phyloP scores from a whole-genome alignment of 192 early-diverging fungal genomes.

The Spizellomyces sp. region DNA sequence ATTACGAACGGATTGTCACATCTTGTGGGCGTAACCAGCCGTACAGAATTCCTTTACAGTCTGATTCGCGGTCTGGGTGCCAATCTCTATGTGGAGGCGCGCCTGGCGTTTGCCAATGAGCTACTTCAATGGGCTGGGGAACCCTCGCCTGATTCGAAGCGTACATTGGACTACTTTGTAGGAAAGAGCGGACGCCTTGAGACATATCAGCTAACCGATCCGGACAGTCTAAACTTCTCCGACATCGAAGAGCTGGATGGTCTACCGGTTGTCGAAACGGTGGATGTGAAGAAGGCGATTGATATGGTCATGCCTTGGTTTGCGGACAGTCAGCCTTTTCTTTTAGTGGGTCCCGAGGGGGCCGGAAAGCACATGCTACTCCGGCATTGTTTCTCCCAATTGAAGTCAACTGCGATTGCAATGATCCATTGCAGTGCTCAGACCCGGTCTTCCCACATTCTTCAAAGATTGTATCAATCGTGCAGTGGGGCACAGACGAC shows the following conservation, averaged over 20 bases:
- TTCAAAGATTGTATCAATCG: conserved; percentile 54
- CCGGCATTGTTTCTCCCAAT: conserved; percentile 50
- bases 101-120: conserved; percentile 50
- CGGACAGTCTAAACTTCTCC: conserved; percentile 14
- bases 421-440: conserved; percentile 63
- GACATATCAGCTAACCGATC: conserved; percentile 40
- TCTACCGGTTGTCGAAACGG: conserved; percentile 56
- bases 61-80: conserved; percentile 55
- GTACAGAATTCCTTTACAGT: conserved; percentile 46
- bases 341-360: conserved; percentile 60
- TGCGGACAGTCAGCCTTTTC: conserved; percentile 42
- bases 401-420: conserved; percentile 43
- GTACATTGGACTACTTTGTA: conserved; percentile 49
- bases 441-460: conserved; percentile 52
- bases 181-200: conserved; percentile 32
- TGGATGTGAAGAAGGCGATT: conserved; percentile 45
- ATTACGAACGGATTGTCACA: conserved; percentile 58
- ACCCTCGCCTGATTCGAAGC: conserved; percentile 44
- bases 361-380: conserved; percentile 59
- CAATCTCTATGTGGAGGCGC: conserved; percentile 46
- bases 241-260: conserved; percentile 39
- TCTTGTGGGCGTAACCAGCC: conserved; percentile 24
- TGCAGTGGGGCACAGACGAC: conserved; percentile 50
- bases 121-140: conserved; percentile 48
- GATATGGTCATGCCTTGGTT: conserved; percentile 60